Percentiles rank a stretch among this genome's conserved stretches.
phyloP scores from a whole-genome alignment of 2,329 filamentous ascomycete genomes.

The Fusarium sp. region DNA sequence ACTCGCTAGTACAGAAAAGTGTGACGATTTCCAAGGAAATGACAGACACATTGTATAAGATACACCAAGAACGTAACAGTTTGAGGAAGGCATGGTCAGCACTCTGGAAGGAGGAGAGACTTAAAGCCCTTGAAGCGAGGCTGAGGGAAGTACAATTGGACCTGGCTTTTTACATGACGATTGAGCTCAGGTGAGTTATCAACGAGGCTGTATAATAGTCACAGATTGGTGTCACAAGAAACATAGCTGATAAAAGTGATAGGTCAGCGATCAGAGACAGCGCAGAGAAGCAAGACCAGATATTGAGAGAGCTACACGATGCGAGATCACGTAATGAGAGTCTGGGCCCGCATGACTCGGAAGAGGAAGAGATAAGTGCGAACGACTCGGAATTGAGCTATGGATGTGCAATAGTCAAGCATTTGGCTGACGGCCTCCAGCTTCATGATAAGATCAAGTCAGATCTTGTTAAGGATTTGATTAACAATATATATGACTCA shows the following conservation, averaged over 20 bases:
- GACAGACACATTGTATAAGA: neutral
- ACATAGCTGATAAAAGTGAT: neutral
- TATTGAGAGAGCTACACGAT: neutral
- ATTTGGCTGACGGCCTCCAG: neutral
- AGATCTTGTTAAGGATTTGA: neutral
- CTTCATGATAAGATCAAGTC: neutral
- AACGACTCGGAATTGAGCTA: neutral
- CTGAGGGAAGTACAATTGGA: neutral
- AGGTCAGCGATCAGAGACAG: neutral
- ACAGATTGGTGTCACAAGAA: accelerated
- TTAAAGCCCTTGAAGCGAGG: neutral
- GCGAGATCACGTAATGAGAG: accelerated
- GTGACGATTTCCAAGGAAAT: neutral
- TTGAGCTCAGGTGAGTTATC: neutral
- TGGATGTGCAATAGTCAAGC: neutral
- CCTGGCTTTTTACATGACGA: neutral
- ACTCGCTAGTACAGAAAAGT: neutral
- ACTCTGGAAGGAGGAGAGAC: slow-evolving; percentile 3
- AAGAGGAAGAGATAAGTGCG: too few relatives aligned
- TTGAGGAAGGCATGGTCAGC: slow-evolving; percentile 5
- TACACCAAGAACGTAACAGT: neutral
- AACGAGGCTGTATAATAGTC: neutral
- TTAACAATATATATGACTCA: neutral
- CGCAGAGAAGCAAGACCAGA: neutral
- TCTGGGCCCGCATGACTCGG: accelerated